Evolutionary conservation across 2,329 filamentous ascomycete genomes (phyloP).

Genomic region (Colletotrichum acutatum): DNA sequence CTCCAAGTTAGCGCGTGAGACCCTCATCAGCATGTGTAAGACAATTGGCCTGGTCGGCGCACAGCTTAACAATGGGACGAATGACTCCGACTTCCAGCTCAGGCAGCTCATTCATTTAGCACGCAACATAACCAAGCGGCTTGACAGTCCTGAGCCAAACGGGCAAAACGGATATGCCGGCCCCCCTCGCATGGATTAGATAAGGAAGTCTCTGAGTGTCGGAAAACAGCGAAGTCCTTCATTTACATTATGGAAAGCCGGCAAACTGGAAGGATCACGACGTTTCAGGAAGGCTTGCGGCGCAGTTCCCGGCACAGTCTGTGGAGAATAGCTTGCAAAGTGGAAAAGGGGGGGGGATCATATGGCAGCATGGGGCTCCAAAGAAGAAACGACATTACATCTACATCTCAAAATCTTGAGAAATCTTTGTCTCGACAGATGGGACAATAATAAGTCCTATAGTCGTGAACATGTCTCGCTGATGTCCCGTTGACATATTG

Average conservation of each 20-base stretch:
- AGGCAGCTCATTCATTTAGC: constrained; percentile 33
- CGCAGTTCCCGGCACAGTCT: too few relatives aligned
- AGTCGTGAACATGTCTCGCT: too few relatives aligned
- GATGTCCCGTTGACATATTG: too few relatives aligned
- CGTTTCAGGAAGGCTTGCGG: not conserved
- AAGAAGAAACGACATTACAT: too few relatives aligned
- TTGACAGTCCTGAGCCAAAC: constrained; percentile 26
- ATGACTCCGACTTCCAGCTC: constrained; percentile 32
- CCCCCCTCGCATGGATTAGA: constrained; percentile 5
- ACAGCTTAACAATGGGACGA: constrained; percentile 32
- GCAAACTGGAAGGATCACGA: not conserved
- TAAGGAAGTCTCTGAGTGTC: too few relatives aligned
- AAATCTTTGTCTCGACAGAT: too few relatives aligned
- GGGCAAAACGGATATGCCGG: constrained; percentile 22
- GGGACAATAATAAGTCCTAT: too few relatives aligned
- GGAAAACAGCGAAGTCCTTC: not conserved
- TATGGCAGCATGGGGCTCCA: too few relatives aligned
- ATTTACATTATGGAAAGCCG: not conserved
- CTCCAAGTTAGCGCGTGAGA: constrained; percentile 28
- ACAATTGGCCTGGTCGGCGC: constrained; percentile 28
- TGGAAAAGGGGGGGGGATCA: too few relatives aligned
- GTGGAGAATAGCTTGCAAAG: too few relatives aligned
- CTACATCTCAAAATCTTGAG: too few relatives aligned
- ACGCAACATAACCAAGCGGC: constrained; percentile 28
- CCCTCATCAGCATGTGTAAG: constrained; percentile 32